Base-by-base conservation (phyloP, 2,329 filamentous ascomycete species). In the Chrysosporium queenslandicum region DNA sequence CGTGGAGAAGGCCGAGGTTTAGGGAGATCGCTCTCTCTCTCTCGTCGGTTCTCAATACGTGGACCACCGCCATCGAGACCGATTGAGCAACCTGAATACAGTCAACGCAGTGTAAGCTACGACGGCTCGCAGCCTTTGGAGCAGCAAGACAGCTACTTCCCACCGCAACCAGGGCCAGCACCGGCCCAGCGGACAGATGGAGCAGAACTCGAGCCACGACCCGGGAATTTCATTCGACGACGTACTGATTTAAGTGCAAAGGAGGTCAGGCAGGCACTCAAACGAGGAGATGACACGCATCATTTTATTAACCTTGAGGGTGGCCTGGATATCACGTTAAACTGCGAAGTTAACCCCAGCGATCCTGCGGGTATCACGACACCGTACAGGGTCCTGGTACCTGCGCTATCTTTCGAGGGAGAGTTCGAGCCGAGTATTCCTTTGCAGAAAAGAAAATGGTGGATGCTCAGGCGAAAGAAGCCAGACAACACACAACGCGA, bases 351-450 rank as follows among this genome's bases (percentile, higher is more conserved):
- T 56, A 89, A 85, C 61, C 79, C 86, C 41, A 82, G 81, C 57
- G 89, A 98, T 61, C 91, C 92, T 0, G 78, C 86, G 0, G 94
- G 92, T 12, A 88, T 87, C 58, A 98, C 92, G 0, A 80, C 82
- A 47, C 87, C 89, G 7, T 98, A 98, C 66, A 77, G 88, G 36
- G 71, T 98, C 4, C 77, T 97, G 1, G 83, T 98, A 4, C 92
- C 94, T 9, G 81, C 82, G 50, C 72, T 98, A 48, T 70, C 70
- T 60, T 82, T 72, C 55, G 68, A 74, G n/a, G 72, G 70, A 5
- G 60, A 58, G 30, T 64, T 65, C 46, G 69, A 71, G 46, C 68
- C 67, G 4, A 63, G 64, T 7, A 63, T 67, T 1, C 61, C 58
- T 2, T 64, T 62, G 9, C 58, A 67, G 4, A 60, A 66, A 46